Evolutionary conservation across 1,139 yeast species (phyloP), one percentile per base, ranked within the genome.

Genomic region (Yamadazyma epiphylla): DNA sequence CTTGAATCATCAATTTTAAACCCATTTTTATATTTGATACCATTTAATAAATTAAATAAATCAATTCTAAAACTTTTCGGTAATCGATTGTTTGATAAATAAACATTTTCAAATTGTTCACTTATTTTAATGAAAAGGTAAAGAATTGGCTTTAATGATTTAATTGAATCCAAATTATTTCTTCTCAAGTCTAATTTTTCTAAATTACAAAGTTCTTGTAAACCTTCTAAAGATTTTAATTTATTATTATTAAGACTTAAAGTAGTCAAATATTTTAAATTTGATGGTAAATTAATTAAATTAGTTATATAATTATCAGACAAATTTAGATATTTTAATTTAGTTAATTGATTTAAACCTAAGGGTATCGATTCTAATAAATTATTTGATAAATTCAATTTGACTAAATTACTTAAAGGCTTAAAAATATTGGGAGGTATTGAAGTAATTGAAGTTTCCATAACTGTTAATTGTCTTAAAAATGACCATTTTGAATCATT

Each of bases 141-240:
- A 15, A 67, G 50, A 4, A 68, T 46, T 3, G 74, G 71, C 36
- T 57, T 60, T 30, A 67, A 53, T 17, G 49, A 39, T 15, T 41
- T 37, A 13, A 62, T 35, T 5, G 45, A 33, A 10, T 56, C 63
- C 19, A 79, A 52, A 24, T 55, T 52, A 46, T 79, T 79, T 38
- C 74, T 70, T 39, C 86, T 54, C 36, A 79, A 52, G 48, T 79
- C 86, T 12, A 79, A 54, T 35, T 75, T 75, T 37, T 76, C 80
- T 19, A 79, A 48, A 4, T 58, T 44, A 6, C 40, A 36, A 32
- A 78, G 53, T 29, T 58, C 54, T 34, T 77, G 80, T 28, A 79
- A 46, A 0, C 81, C 79, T 6, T 62, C 61, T 25, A 79, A 51
- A 31, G 58, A 58, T 2, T 41, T 40, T 15, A 79, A 39, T 33